Percentiles rank a stretch among this genome's conserved stretches.
phyloP scores from a whole-genome alignment of 129 eudicot species.

The Centaurea solstitialis region DNA sequence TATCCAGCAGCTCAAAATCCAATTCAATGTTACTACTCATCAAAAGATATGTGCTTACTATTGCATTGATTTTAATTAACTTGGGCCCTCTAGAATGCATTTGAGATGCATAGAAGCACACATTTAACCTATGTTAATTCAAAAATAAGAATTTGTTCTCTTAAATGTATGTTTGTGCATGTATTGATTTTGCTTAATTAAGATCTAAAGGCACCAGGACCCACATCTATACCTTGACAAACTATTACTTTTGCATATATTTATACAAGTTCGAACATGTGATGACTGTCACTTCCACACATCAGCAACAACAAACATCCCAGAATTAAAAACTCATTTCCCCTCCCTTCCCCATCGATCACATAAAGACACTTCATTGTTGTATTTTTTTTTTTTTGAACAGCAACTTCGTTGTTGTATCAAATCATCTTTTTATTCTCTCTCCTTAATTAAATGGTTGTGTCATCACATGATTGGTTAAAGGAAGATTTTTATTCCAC shows the following conservation, averaged over 20 bases:
- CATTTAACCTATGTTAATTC: neutral
- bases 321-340: neutral
- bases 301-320: neutral
- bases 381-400: too few species aligned
- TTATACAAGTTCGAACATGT: neutral
- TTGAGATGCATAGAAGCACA: neutral
- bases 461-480: neutral
- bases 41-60: neutral
- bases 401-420: too few species aligned
- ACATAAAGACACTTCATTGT: too few species aligned
- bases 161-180: slow-evolving; percentile 1
- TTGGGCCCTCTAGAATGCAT: slow-evolving; percentile 3
- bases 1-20: neutral
- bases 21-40: neutral
- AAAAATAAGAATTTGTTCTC: neutral
- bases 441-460: neutral
- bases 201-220: neutral
- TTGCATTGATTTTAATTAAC: neutral
- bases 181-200: neutral
- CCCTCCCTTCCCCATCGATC: neutral
- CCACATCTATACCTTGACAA: neutral
- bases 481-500: neutral
- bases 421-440: neutral
- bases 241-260: neutral
- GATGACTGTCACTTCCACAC: neutral